Percentiles rank a stretch among this genome's conserved stretches.
Evolutionary conservation across 345 rosid genomes (phyloP).

Genomic region (Pistacia atlantica): DNA sequence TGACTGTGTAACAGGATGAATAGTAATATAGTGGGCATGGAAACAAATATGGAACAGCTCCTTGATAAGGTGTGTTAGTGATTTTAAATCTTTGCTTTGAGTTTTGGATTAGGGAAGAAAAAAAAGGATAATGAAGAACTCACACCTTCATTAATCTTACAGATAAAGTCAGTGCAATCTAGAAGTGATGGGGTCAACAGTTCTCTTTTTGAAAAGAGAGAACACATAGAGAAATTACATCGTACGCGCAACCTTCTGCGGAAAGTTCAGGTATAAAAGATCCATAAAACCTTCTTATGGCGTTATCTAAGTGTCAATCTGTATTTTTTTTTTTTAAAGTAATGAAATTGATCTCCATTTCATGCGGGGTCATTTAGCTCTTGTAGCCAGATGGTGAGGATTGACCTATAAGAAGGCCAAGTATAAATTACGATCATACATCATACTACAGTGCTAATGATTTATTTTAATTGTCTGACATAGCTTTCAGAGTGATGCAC

Average conservation of each 20-base stretch:
- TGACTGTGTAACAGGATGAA: conserved; percentile 76
- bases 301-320: background rate
- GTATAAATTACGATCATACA: background rate
- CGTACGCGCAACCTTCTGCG: conserved; percentile 94
- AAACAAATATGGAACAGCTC: conserved; percentile 91
- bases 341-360: no score
- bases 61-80: conserved; percentile 68
- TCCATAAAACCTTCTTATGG: background rate
- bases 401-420: background rate
- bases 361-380: no score
- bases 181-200: conserved; percentile 96
- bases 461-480: background rate
- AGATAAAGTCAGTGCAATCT: conserved; percentile 97
- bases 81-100: conserved; percentile 3
- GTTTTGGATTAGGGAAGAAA: background rate
- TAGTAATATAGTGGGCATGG: conserved; percentile 96
- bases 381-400: background rate
- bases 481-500: background rate
- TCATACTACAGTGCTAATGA: background rate
- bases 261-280: conserved; percentile 84
- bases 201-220: conserved; percentile 91
- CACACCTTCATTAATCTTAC: conserved; percentile 25
- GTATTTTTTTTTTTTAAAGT: no score
- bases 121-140: background rate
- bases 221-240: conserved; percentile 95